Conservation (phyloP, 1,284 basidiomycete species). For the Trichosporon faecale region DNA sequence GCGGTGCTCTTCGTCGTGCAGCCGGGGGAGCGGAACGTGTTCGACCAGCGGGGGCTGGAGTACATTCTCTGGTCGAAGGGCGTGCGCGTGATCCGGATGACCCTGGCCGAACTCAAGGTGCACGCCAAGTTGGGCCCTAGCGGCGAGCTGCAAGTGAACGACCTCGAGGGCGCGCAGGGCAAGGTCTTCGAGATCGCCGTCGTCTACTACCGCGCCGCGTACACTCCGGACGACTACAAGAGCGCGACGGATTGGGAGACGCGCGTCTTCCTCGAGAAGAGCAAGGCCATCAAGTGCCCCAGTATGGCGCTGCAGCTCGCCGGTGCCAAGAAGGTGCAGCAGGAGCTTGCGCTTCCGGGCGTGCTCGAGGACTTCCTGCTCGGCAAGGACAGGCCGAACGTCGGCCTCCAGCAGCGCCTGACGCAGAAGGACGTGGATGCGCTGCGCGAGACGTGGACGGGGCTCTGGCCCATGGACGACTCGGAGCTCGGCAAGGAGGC, state of each 20-base stretch:
- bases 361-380: constrained; percentile 70
- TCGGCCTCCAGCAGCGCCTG: constrained; percentile 50
- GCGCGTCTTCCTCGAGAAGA: constrained; percentile 72
- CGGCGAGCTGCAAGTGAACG: constrained; percentile 55
- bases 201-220: constrained; percentile 84
- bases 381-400: constrained; percentile 38
- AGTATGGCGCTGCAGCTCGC: constrained; percentile 86
- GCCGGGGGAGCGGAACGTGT: constrained; percentile 86
- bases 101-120: constrained; percentile 64
- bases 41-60: constrained; percentile 88
- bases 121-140: constrained; percentile 57
- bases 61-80: constrained; percentile 67
- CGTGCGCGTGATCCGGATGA: constrained; percentile 70
- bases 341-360: constrained; percentile 73
- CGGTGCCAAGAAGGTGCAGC: constrained; percentile 93
- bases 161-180: constrained; percentile 35
- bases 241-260: constrained; percentile 63
- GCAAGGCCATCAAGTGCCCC: constrained; percentile 88
- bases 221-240: constrained; percentile 77
- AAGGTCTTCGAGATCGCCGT: constrained; percentile 65
- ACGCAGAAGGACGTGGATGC: constrained; percentile 55
- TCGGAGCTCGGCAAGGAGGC: constrained; percentile 54
- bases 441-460: constrained; percentile 69
- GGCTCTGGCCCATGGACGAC: constrained; percentile 64
- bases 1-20: constrained; percentile 82